Conservation (phyloP, 306 rosid species). For the Malus fusca region DNA sequence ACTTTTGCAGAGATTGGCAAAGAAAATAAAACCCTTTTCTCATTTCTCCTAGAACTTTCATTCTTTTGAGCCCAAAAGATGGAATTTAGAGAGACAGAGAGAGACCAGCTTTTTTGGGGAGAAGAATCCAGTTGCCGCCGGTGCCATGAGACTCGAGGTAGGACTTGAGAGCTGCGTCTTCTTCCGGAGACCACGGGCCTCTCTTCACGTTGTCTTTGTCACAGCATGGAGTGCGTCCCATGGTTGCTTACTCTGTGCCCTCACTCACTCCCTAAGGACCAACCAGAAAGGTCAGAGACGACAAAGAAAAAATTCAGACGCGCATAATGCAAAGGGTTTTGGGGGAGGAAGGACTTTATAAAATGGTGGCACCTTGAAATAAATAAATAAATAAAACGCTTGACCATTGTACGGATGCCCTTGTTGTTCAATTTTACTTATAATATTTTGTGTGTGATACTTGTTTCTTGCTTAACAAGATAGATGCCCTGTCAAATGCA, state of each 20-base stretch:
- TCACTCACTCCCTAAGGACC: background rate
- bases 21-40: background rate
- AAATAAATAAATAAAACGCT: background rate
- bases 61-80: background rate
- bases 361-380: slow-evolving; percentile 16
- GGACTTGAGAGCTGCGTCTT: slow-evolving; percentile 66
- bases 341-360: slow-evolving; percentile 23
- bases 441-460: background rate
- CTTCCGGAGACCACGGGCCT: slow-evolving; percentile 95
- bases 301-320: slow-evolving; percentile 5
- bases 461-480: slow-evolving; percentile 9
- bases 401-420: slow-evolving; percentile 15
- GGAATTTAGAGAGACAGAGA: background rate
- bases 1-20: background rate
- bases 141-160: slow-evolving; percentile 61
- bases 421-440: background rate
- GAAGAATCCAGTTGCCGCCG: slow-evolving; percentile 74
- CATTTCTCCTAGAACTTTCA: background rate
- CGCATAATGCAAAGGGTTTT: background rate
- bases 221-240: slow-evolving; percentile 97
- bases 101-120: slow-evolving; percentile 80
- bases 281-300: background rate
- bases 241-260: slow-evolving; percentile 8
- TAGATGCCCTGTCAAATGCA: slow-evolving; percentile 22
- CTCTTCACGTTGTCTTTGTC: slow-evolving; percentile 81